Base-by-base conservation (phyloP, 2,329 filamentous ascomycete genomes). In the Fusarium denticulatum region DNA sequence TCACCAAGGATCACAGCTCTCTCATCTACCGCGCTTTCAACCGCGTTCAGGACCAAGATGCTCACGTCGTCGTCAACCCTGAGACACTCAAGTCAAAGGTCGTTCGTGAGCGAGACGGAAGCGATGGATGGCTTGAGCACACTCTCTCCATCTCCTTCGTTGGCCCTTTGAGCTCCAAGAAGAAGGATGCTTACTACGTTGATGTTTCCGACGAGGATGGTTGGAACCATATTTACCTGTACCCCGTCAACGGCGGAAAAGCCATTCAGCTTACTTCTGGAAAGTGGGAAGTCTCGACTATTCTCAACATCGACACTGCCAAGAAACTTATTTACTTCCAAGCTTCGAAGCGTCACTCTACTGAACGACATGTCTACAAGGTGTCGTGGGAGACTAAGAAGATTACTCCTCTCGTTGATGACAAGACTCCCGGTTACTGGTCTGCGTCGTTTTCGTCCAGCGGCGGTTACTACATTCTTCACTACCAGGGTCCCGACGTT, bases 211-310 rank as follows among this genome's bases (percentile, higher is more conserved):
- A 93, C 62, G 86, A 89, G 69, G 88, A 87, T 11, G 91, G 91
- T 24, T 93, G 90, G 89, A 87, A 92, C 87, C 91, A 93, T 76
- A 82, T 93, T 50, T 93, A 93, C 77, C 82, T 93, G 2, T 89
- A 89, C 77, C 86, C 90, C 0, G 85, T 91, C 24, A 81, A 86
- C 20, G 88, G 88, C 3, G 87, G 88, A 28, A 81, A 87, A 45
- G 83, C 87, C 5, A 86, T 88, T 7, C 83, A 89, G 5, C 84
- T 93, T n/a, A 93, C 91, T 0, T 82, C 84, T 6, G 91, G 91
- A 7, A 84, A 91, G 24, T 93, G 90, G 89, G 91, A 93, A 76
- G 91, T 93, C 5, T 83, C 84, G 0, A 75, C 83, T 1, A 87
- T 93, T 52, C 80, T 90, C 40, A 88, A 90, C 74, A 84, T 93